Conservation (phyloP, 805 yeast species). For the Candida endomychidarum region DNA sequence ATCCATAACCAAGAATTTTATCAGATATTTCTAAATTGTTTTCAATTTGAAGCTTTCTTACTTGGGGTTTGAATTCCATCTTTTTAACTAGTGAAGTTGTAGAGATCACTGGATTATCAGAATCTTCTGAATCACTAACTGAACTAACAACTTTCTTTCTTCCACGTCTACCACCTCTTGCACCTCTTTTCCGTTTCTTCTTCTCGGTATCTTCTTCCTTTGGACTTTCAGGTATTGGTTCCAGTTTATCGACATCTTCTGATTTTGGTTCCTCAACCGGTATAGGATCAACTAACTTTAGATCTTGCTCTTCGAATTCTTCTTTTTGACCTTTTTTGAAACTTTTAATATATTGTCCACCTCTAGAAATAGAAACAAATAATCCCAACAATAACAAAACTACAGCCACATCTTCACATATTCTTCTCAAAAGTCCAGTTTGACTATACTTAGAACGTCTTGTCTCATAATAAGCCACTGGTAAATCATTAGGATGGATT, state of each 20-base stretch:
- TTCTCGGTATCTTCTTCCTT: conserved; percentile 16
- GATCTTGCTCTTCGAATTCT: no score
- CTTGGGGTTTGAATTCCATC: conserved; percentile 20
- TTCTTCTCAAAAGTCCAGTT: conserved; percentile 26
- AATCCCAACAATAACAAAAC: conserved; percentile 37
- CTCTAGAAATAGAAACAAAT: conserved; percentile 35
- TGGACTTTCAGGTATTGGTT: neutral
- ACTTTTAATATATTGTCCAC: conserved; percentile 26
- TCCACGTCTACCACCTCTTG: conserved; percentile 75
- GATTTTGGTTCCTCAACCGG: neutral
- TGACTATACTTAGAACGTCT: neutral
- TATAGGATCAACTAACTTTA: no score
- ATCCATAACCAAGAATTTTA: conserved; percentile 87
- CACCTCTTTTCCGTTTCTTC: conserved; percentile 78
- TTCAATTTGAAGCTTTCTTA: conserved; percentile 39
- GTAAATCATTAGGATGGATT: conserved; percentile 1
- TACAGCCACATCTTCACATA: conserved; percentile 52
- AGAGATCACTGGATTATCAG: conserved; percentile 17
- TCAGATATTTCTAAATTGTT: conserved; percentile 65
- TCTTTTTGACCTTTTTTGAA: conserved; percentile 4
- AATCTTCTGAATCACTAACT: conserved; percentile 5
- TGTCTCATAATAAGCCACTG: conserved; percentile 3
- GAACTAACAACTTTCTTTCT: conserved; percentile 29
- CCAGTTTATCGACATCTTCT: neutral
- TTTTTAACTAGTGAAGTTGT: conserved; percentile 32